Evolutionary conservation across 2,329 filamentous ascomycete genomes (phyloP).

Genomic region (Davidsoniella neocaledoniae): DNA sequence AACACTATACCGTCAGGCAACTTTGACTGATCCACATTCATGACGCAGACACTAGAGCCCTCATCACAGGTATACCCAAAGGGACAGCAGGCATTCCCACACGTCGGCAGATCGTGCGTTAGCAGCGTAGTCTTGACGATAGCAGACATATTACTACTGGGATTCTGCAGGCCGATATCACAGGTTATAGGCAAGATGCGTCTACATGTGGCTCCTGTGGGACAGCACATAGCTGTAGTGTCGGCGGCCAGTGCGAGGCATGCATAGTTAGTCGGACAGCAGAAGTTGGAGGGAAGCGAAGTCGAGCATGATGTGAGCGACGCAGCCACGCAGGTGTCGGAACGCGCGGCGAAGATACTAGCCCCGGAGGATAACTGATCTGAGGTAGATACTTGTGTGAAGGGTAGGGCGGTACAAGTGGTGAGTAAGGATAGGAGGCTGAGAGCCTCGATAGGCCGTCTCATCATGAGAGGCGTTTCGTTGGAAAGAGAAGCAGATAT

Average conservation of each 20-base stretch:
- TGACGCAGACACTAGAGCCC: conserved; percentile 27
- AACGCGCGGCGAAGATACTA: conserved; percentile 19
- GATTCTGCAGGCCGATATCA: conserved; percentile 44
- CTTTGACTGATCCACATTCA: conserved; percentile 32
- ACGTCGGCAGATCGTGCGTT: conserved; percentile 35
- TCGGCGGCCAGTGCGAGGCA: conserved; percentile 47
- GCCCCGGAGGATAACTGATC: conserved; percentile 19
- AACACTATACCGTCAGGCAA: conserved; percentile 19
- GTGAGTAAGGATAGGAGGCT: not conserved
- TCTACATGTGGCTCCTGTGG: conserved; percentile 37
- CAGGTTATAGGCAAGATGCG: conserved; percentile 48
- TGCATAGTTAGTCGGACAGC: conserved; percentile 36
- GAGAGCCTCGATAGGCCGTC: too few relatives aligned
- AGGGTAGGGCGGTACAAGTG: conserved; percentile 20
- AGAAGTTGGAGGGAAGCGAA: conserved; percentile 46
- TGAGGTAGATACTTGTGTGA: conserved; percentile 22
- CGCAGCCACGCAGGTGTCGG: conserved; percentile 22
- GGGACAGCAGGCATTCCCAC: conserved; percentile 49
- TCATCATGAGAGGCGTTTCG: too few relatives aligned
- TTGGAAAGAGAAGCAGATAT: too few relatives aligned
- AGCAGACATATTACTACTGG: conserved; percentile 35
- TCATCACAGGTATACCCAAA: conserved; percentile 49
- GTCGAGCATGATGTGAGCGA: conserved; percentile 34
- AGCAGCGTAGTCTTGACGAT: conserved; percentile 51
- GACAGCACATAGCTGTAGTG: conserved; percentile 58